phyloP scores from a whole-genome alignment of 768 basidiomycete species.

The Fomitopsis serialis region DNA sequence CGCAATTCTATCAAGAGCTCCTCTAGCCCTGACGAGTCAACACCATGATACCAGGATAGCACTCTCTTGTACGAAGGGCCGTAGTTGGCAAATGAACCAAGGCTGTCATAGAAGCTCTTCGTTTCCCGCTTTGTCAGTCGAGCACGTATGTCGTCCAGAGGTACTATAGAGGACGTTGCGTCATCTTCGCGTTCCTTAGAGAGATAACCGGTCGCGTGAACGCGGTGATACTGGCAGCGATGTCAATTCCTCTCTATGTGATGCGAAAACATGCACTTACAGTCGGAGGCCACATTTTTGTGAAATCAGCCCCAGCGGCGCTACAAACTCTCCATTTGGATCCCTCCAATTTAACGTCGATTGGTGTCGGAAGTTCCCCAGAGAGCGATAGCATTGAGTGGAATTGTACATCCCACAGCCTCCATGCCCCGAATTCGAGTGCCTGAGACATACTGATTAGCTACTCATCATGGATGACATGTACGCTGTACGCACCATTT shows the following conservation, averaged over 20 bases:
- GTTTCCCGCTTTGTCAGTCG: conserved; percentile 7
- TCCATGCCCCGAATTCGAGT: conserved; percentile 29
- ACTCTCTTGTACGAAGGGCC: conserved; percentile 28
- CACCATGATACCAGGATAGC: conserved; percentile 5
- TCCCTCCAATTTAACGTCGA: conserved; percentile 17
- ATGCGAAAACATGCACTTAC: background rate
- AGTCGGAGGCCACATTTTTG: conserved; percentile 3
- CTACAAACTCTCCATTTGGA: conserved; percentile 25
- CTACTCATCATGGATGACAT: conserved; percentile 3
- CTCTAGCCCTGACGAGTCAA: background rate
- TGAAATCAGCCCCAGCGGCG: conserved; percentile 8
- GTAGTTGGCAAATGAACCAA: conserved; percentile 24
- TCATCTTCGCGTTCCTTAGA: background rate
- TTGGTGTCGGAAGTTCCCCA: conserved; percentile 14
- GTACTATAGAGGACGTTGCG: background rate
- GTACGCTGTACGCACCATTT: conserved; percentile 28
- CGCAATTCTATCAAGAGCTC: conserved; percentile 1
- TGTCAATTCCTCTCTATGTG: background rate
- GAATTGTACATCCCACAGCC: conserved; percentile 22
- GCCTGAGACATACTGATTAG: conserved; percentile 17
- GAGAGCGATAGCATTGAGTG: conserved; percentile 20
- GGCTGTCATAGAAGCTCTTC: conserved; percentile 19
- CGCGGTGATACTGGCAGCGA: conserved; percentile 4
- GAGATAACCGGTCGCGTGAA: conserved; percentile 7
- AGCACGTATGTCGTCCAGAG: background rate